phyloP scores from a whole-genome alignment of 768 basidiomycete genomes.

The Lactifluus piperatus region DNA sequence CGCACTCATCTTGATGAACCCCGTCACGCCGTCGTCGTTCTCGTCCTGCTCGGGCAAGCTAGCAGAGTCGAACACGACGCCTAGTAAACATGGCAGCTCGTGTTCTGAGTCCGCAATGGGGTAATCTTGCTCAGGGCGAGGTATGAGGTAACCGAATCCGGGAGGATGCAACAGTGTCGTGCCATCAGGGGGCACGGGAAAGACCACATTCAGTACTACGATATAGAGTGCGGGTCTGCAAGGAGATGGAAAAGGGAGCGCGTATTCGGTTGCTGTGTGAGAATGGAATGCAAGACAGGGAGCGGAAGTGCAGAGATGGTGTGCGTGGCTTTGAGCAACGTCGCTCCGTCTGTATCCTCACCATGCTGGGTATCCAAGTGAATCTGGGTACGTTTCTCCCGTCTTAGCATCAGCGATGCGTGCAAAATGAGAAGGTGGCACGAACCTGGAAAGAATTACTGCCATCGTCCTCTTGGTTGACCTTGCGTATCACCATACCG shows the following conservation, averaged over 20 bases:
- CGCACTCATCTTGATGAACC: constrained; percentile 72
- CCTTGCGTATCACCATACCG: constrained; percentile 32
- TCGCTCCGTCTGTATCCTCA: constrained; percentile 19
- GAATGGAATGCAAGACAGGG: constrained; percentile 37
- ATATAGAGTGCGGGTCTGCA: constrained; percentile 73
- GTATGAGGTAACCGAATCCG: constrained; percentile 93
- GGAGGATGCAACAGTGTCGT: constrained; percentile 53
- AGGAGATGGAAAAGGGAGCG: constrained; percentile 51
- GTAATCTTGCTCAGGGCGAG: constrained; percentile 59
- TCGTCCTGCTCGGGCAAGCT: constrained; percentile 54
- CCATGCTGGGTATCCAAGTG: constrained; percentile 22
- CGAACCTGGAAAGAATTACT: constrained; percentile 40
- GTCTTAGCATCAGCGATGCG: not conserved
- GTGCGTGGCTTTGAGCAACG: constrained; percentile 42
- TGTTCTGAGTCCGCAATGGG: constrained; percentile 8
- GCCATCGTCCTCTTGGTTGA: constrained; percentile 27
- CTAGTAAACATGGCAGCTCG: constrained; percentile 47
- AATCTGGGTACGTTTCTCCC: constrained; percentile 30
- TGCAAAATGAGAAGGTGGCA: not conserved
- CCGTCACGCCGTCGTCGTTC: constrained; percentile 15
- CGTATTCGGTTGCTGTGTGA: constrained; percentile 27
- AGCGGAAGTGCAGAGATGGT: constrained; percentile 72
- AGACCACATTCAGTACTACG: constrained; percentile 84
- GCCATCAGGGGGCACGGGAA: constrained; percentile 37
- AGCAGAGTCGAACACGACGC: constrained; percentile 86